These are phyloP conservation scores for Geranomyces michiganensis DNA, from an alignment of 192 early-diverging fungal species.

Conservation along the genomic window DNA sequence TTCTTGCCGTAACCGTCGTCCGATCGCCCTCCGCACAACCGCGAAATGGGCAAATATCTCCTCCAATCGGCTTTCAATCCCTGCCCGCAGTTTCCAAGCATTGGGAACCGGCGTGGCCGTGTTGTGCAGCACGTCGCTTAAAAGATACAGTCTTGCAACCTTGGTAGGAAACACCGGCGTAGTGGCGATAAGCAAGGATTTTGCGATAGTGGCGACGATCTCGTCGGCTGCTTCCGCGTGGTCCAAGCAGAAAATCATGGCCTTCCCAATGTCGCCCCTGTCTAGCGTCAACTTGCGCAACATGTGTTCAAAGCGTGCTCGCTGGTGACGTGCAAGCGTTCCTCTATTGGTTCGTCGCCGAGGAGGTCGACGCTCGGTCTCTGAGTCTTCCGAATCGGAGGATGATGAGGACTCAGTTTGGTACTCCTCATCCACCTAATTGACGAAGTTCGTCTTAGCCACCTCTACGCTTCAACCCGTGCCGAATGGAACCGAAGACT, in stretches of 20 bases:
- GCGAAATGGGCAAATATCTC: conserved; percentile 74
- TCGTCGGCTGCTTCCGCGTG: conserved; percentile 80
- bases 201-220: conserved; percentile 69
- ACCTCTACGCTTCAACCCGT: background rate
- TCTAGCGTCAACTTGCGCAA: conserved; percentile 37
- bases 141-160: conserved; percentile 75
- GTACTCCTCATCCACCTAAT: conserved; percentile 13
- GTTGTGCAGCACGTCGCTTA: conserved; percentile 93
- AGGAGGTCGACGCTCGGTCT: conserved; percentile 33
- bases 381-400: conserved; percentile 48
- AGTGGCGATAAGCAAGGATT: conserved; percentile 56
- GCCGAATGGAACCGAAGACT: background rate
- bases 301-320: conserved; percentile 33
- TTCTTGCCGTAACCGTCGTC: conserved; percentile 79
- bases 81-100: conserved; percentile 82
- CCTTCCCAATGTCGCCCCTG: conserved; percentile 65
- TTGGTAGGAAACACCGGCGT: conserved; percentile 65
- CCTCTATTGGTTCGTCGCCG: conserved; percentile 16
- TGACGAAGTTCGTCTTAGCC: background rate
- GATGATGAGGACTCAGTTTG: conserved; percentile 27
- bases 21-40: conserved; percentile 65
- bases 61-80: conserved; percentile 64
- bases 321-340: conserved; percentile 19
- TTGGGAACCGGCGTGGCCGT: conserved; percentile 76
- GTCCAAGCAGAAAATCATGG: conserved; percentile 84